These are phyloP conservation scores for Rhododendron vialii DNA, from an alignment of 148 eudicot genomes.

Conservation along the genomic window DNA sequence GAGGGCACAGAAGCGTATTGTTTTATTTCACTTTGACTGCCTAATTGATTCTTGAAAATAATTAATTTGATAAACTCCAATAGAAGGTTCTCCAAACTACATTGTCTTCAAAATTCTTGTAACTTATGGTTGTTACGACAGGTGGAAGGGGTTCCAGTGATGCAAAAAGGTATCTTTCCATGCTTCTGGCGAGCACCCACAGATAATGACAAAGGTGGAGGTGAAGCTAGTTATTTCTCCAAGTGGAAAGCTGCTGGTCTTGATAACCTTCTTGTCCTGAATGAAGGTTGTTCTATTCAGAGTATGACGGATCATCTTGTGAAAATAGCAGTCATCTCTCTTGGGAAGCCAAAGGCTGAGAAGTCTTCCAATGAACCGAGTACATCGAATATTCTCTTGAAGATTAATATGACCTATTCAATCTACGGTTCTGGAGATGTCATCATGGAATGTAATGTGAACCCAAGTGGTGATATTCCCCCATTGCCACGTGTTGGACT, in stretches of 20 bases:
- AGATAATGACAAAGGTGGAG: constrained; percentile 95
- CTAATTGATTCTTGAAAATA: background rate
- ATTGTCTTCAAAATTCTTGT: background rate
- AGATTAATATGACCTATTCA: constrained; percentile 41
- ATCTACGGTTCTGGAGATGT: constrained; percentile 87
- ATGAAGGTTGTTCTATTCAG: constrained; percentile 46
- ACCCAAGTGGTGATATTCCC: constrained; percentile 64
- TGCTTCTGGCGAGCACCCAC: constrained; percentile 99
- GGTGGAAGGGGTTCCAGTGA: constrained; percentile 64
- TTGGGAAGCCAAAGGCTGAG: constrained; percentile 37
- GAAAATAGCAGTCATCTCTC: constrained; percentile 40
- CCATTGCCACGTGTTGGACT: constrained; percentile 89
- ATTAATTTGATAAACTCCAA: background rate
- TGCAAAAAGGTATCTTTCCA: constrained; percentile 68
- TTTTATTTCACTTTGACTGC: constrained; percentile 2
- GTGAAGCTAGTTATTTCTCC: constrained; percentile 54
- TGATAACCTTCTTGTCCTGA: constrained; percentile 40
- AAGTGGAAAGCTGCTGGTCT: constrained; percentile 79
- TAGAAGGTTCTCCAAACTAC: background rate
- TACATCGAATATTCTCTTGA: constrained; percentile 36
- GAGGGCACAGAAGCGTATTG: background rate
- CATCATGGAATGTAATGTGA: constrained; percentile 50
- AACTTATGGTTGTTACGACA: constrained; percentile 18
- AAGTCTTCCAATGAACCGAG: constrained; percentile 22
- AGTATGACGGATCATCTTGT: constrained; percentile 40